Evolutionary conservation across 2,329 filamentous ascomycete species (phyloP).

Genomic region (Sarocladium kiliense): DNA sequence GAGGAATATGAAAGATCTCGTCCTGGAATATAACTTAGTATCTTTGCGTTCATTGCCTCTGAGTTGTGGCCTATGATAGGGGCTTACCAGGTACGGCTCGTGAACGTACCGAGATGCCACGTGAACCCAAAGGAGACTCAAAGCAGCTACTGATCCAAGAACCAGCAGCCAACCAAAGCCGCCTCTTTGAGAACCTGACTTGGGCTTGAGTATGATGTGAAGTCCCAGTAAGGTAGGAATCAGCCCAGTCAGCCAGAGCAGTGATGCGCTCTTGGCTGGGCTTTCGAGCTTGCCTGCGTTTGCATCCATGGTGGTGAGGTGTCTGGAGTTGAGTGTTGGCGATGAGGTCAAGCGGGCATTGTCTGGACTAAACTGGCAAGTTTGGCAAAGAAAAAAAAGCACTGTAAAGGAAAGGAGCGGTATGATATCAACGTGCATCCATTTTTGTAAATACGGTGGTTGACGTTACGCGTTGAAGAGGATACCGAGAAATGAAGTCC

Average conservation of each 20-base stretch:
- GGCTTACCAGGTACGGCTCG: conserved; percentile 48
- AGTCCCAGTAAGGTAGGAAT: background rate
- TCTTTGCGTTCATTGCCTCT: background rate
- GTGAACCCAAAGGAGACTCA: conserved; percentile 10
- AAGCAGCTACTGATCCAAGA: background rate
- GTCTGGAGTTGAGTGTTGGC: background rate
- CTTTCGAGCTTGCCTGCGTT: background rate
- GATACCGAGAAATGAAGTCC: background rate
- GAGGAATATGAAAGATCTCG: conserved; percentile 83
- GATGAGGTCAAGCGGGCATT: background rate
- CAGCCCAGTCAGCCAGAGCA: background rate
- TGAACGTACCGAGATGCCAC: conserved; percentile 28
- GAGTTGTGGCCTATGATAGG: background rate
- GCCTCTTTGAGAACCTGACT: background rate
- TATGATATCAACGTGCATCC: too few relatives aligned
- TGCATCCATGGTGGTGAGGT: background rate
- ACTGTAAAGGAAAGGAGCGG: background rate
- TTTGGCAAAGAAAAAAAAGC: background rate
- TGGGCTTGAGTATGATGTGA: background rate
- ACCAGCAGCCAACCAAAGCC: background rate
- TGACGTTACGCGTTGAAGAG: background rate
- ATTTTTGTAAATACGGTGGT: too few relatives aligned
- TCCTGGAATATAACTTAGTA: conserved; percentile 47
- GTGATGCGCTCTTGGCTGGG: background rate
- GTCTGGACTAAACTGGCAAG: too few relatives aligned